Percentiles rank a stretch among this genome's conserved stretches.
Evolutionary conservation across 2,329 filamentous ascomycete species (phyloP).

Genomic region (Atkinsonella hypoxylon): DNA sequence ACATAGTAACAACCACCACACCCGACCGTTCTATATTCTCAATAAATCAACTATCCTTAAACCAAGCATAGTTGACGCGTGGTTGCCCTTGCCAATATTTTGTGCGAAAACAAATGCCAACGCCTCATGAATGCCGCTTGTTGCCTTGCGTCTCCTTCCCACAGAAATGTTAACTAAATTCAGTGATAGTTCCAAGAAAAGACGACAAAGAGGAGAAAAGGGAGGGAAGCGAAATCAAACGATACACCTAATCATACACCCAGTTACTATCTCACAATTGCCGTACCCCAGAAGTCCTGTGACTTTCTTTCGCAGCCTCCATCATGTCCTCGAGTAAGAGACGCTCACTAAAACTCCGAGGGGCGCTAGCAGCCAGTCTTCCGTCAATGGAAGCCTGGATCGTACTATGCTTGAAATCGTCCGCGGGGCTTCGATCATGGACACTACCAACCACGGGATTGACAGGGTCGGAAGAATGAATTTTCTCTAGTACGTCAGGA

Average conservation of each 20-base stretch:
- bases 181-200: not conserved
- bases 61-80: not conserved
- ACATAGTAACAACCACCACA: not conserved
- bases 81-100: slow-evolving; percentile 7
- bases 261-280: slow-evolving; percentile 10
- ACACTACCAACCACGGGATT: slow-evolving; percentile 41
- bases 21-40: not conserved
- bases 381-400: slow-evolving; percentile 28
- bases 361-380: slow-evolving; percentile 28
- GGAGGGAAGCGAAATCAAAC: not conserved
- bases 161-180: no score
- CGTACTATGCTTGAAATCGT: slow-evolving; percentile 31
- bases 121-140: slow-evolving; percentile 7
- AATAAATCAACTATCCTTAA: not conserved
- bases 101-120: slow-evolving; percentile 7
- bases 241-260: not conserved
- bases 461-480: slow-evolving; percentile 35
- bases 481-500: slow-evolving; percentile 35
- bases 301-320: slow-evolving; percentile 16
- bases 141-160: not conserved
- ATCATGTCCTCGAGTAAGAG: slow-evolving; percentile 35
- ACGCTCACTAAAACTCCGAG: slow-evolving; percentile 36
- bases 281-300: slow-evolving; percentile 7
- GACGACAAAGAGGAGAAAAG: not conserved
- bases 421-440: slow-evolving; percentile 37